Conservation (phyloP, 805 yeast genomes). For the Saturnispora halmiae region DNA sequence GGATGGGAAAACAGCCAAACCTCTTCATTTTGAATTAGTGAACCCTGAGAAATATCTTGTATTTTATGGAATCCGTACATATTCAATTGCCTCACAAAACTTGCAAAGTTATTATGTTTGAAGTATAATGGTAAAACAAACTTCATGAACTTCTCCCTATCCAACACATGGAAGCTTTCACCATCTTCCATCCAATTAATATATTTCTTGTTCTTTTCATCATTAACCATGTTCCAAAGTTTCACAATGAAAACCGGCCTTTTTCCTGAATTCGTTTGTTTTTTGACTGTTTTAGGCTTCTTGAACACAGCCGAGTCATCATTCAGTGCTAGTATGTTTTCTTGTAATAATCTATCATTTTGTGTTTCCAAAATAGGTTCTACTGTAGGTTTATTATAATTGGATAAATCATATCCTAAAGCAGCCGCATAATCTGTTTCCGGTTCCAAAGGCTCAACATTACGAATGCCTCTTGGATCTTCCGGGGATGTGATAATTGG, state of each 20-base stretch:
- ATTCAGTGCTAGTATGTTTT: constrained; percentile 1
- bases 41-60: constrained; percentile 79
- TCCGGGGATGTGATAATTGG: constrained; percentile 11
- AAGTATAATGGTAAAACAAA: constrained; percentile 81
- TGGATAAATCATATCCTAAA: constrained; percentile 8
- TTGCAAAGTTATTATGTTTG: constrained; percentile 91
- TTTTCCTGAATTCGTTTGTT: constrained; percentile 28
- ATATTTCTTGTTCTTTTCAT: constrained; percentile 53
- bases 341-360: constrained; percentile 1
- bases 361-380: constrained; percentile 3
- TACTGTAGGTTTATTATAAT: constrained; percentile 3
- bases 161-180: constrained; percentile 69
- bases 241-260: constrained; percentile 90
- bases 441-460: constrained; percentile 2
- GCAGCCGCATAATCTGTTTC: constrained; percentile 3
- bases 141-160: constrained; percentile 79
- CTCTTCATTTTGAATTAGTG: constrained; percentile 61
- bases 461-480: background rate
- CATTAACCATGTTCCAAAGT: constrained; percentile 94
- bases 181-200: constrained; percentile 88
- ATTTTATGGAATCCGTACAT: constrained; percentile 99
- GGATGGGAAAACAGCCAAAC: constrained; percentile 85
- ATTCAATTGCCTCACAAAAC: constrained; percentile 90
- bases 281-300: constrained; percentile 21
- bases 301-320: constrained; percentile 14